Evolutionary conservation across 2,329 filamentous ascomycete genomes (phyloP).

Genomic region (Pestalotiopsis sp.): DNA sequence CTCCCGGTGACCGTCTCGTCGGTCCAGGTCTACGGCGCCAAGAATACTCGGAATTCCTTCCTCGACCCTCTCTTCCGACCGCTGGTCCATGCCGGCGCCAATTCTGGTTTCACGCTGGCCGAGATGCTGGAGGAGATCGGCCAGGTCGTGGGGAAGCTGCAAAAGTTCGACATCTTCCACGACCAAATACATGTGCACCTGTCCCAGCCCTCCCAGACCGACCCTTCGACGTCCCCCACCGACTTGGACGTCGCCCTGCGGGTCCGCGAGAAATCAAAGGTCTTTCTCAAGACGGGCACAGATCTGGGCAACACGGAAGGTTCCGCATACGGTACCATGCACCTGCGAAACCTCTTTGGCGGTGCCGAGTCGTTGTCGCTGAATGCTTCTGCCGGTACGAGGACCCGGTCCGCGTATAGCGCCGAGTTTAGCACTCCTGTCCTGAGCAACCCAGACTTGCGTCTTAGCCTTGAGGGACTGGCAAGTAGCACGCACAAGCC

Average conservation of each 20-base stretch:
- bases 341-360: slow-evolving; percentile 90
- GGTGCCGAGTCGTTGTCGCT: slow-evolving; percentile 87
- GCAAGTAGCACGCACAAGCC: slow-evolving; percentile 84
- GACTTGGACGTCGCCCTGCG: slow-evolving; percentile 81
- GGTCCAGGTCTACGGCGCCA: slow-evolving; percentile 78
- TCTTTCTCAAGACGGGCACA: slow-evolving; percentile 91
- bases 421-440: slow-evolving; percentile 82
- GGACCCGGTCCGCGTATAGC: slow-evolving; percentile 89
- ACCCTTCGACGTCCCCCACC: slow-evolving; percentile 69
- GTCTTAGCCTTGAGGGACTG: slow-evolving; percentile 76
- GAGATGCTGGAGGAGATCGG: slow-evolving; percentile 61
- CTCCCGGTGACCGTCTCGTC: slow-evolving; percentile 87
- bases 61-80: slow-evolving; percentile 80
- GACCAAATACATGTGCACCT: slow-evolving; percentile 80
- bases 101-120: slow-evolving; percentile 72
- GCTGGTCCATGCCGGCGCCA: slow-evolving; percentile 67
- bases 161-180: slow-evolving; percentile 83
- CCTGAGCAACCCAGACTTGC: slow-evolving; percentile 78
- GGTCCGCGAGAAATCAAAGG: slow-evolving; percentile 75
- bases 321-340: slow-evolving; percentile 84
- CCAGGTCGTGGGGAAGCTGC: slow-evolving; percentile 55
- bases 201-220: slow-evolving; percentile 69
- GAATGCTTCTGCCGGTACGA: slow-evolving; percentile 84
- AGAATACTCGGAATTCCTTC: slow-evolving; percentile 80
- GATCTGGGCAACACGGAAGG: slow-evolving; percentile 93